These are phyloP conservation scores for Oemleria cerasiformis DNA, from an alignment of 306 rosid genomes.

Conservation along the genomic window DNA sequence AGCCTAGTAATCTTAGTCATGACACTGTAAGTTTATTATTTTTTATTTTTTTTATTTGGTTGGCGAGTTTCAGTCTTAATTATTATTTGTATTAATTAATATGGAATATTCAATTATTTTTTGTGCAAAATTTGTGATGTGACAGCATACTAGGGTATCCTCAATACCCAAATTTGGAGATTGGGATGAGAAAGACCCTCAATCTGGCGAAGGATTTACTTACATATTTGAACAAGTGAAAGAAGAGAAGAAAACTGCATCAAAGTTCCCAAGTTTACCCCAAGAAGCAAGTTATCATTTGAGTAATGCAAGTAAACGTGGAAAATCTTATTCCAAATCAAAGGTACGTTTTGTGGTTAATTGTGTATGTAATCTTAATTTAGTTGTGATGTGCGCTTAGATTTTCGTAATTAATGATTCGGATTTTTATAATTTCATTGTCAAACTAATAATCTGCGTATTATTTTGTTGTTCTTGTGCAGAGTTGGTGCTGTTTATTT, in stretches of 20 bases:
- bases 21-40: not conserved
- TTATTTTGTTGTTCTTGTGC: constrained; percentile 8
- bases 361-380: no score
- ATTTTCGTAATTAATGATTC: not conserved
- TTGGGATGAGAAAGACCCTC: constrained; percentile 50
- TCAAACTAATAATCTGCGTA: not conserved
- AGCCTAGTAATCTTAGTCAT: not conserved
- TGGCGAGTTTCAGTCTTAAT: no score
- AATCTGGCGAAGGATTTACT: constrained; percentile 48
- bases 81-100: no score
- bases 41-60: not conserved
- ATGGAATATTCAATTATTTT: no score
- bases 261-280: constrained; percentile 1
- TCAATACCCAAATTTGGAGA: constrained; percentile 54
- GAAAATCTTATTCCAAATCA: not conserved
- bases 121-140: not conserved
- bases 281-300: not conserved
- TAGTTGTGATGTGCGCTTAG: no score
- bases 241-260: constrained; percentile 30
- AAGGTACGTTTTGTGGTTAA: constrained; percentile 24
- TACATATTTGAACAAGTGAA: constrained; percentile 33
- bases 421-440: not conserved
- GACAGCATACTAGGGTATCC: constrained; percentile 29
- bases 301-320: not conserved
- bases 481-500: constrained; percentile 39